A percentile compares a stretch with the other conserved stretches of the same genome.
Conservation (phyloP, 345 rosid genomes). For the Pugionium dolabratum region DNA sequence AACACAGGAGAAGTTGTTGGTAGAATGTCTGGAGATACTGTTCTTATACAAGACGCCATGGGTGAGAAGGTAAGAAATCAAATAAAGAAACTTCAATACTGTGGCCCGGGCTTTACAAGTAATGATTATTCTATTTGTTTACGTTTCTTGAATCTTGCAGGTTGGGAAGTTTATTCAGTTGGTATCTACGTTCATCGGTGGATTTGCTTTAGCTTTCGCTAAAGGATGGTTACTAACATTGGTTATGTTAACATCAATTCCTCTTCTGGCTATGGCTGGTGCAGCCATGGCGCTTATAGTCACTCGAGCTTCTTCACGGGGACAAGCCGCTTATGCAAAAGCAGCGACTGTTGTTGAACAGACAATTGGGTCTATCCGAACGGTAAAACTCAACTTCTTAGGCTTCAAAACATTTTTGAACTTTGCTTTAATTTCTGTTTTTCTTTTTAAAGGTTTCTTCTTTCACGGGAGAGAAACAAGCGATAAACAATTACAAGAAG, state of each 20-base stretch:
- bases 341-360: conserved; percentile 74
- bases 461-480: conserved; percentile 75
- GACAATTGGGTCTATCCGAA: conserved; percentile 72
- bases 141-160: conserved; percentile 37
- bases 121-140: no score
- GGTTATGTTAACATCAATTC: conserved; percentile 64
- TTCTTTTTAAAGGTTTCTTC: conserved; percentile 59
- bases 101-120: no score
- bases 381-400: conserved; percentile 42
- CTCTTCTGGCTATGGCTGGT: conserved; percentile 61
- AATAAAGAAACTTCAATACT: not conserved
- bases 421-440: not conserved
- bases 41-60: conserved; percentile 86
- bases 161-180: conserved; percentile 86
- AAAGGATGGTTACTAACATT: conserved; percentile 82
- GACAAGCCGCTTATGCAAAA: conserved; percentile 67
- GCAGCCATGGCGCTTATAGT: conserved; percentile 54
- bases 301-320: conserved; percentile 57
- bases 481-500: conserved; percentile 50
- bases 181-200: conserved; percentile 65
- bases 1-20: conserved; percentile 83
- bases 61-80: conserved; percentile 66
- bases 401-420: not conserved
- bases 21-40: conserved; percentile 91
- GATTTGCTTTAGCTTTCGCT: conserved; percentile 57